Evolutionary conservation across 495 filamentous ascomycete genomes (phyloP).

Genomic region (Penicillium tannophilum): DNA sequence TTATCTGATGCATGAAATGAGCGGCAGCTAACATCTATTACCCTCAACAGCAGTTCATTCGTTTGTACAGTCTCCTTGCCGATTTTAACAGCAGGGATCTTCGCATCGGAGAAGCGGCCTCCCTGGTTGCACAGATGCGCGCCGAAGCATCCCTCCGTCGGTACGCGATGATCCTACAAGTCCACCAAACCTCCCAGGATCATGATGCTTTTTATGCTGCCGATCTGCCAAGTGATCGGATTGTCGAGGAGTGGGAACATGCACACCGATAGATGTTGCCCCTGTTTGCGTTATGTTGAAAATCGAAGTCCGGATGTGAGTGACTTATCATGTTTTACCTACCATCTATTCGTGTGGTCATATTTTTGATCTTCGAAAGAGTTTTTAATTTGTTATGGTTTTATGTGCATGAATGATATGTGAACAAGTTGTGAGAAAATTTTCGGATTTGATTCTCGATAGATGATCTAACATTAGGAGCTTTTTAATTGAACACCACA

Average conservation of each 20-base stretch:
- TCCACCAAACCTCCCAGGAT: neutral
- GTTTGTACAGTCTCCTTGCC: neutral
- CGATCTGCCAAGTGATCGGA: neutral
- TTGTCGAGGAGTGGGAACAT: neutral
- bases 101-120: neutral
- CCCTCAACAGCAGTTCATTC: slow-evolving; percentile 5
- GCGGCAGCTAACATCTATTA: neutral
- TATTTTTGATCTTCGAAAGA: too few species aligned
- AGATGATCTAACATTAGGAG: too few species aligned
- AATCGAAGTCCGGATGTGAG: neutral
- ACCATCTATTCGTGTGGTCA: too few species aligned
- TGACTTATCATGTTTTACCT: neutral
- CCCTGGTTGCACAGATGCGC: neutral
- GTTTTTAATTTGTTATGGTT: too few species aligned
- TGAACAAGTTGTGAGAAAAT: too few species aligned
- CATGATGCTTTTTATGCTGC: neutral
- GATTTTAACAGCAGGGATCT: neutral
- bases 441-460: too few species aligned
- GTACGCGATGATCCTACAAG: slow-evolving; percentile 3
- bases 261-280: neutral
- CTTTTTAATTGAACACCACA: too few species aligned
- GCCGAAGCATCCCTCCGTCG: slow-evolving; percentile 1
- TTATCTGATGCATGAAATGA: neutral
- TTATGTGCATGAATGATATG: too few species aligned
- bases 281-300: neutral